These are phyloP conservation scores for Curvularia eragrostidis DNA, from an alignment of 2,329 filamentous ascomycete species.

Conservation along the genomic window DNA sequence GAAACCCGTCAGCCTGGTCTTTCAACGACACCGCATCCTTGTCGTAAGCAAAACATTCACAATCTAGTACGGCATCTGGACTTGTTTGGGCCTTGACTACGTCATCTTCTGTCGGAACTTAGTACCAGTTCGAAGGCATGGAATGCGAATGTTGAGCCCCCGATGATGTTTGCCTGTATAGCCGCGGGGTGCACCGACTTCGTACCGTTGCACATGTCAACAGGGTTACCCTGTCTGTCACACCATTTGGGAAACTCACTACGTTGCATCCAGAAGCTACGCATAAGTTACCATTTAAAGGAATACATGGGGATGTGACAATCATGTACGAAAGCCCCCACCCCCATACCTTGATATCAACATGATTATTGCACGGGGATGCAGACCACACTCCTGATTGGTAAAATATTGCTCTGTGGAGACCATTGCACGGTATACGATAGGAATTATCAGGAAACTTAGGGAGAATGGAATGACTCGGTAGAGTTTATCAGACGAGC, in stretches of 20 bases:
- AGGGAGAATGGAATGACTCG: background rate
- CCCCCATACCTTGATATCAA: background rate
- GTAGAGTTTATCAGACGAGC: constrained; percentile 1
- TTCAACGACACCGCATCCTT: background rate
- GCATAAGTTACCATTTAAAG: background rate
- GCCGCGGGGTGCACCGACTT: background rate
- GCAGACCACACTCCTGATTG: background rate
- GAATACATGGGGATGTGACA: background rate
- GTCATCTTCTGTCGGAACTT: background rate
- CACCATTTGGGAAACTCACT: background rate
- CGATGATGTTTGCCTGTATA: background rate
- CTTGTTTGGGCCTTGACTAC: background rate
- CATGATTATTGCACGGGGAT: background rate
- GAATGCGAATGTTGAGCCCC: background rate
- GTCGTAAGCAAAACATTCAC: background rate
- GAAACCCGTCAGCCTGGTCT: background rate
- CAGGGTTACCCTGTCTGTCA: background rate
- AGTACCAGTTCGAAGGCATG: background rate
- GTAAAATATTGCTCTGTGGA: background rate
- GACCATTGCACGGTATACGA: background rate
- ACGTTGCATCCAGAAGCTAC: background rate
- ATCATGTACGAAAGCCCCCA: background rate
- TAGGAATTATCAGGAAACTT: background rate
- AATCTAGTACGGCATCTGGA: background rate
- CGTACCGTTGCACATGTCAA: background rate